These are phyloP conservation scores for Fraxinus sp. DNA, from an alignment of 305 asterid species.

Conservation along the genomic window DNA sequence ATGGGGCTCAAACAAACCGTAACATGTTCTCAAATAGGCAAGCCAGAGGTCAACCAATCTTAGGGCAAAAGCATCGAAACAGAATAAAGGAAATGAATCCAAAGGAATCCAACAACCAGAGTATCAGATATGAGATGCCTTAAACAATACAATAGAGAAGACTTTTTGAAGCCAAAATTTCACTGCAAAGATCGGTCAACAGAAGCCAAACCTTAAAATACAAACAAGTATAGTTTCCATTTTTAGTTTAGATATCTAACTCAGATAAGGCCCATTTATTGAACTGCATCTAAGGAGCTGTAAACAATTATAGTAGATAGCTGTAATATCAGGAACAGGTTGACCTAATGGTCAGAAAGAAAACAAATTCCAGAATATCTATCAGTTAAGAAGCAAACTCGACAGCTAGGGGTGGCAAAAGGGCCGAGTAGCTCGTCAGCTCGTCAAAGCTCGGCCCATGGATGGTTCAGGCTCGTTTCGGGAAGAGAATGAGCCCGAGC, in stretches of 20 bases:
- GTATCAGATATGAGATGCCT: conserved; percentile 12
- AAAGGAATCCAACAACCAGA: not conserved
- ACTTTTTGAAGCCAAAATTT: conserved; percentile 20
- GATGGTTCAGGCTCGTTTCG: too few relatives aligned
- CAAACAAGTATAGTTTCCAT: conserved; percentile 14
- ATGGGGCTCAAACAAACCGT: too few relatives aligned
- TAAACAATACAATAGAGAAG: not conserved
- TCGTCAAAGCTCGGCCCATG: too few relatives aligned
- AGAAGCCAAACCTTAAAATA: conserved; percentile 4
- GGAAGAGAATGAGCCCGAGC: too few relatives aligned
- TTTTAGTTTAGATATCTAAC: conserved; percentile 15
- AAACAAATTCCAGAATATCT: conserved; percentile 13
- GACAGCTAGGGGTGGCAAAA: not conserved
- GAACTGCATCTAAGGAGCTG: conserved; percentile 5
- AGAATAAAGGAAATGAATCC: conserved; percentile 4
- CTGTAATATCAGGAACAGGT: conserved; percentile 10
- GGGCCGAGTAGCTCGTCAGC: too few relatives aligned
- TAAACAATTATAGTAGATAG: not conserved
- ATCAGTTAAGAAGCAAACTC: conserved; percentile 21
- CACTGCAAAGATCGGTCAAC: conserved; percentile 20
- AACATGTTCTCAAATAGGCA: not conserved
- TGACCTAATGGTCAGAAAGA: conserved; percentile 2
- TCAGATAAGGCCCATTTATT: conserved; percentile 19
- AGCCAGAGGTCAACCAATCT: not conserved
- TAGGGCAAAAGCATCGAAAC: not conserved